phyloP scores from a whole-genome alignment of 2,329 filamentous ascomycete genomes.

The Aureobasidium melanogenum region DNA sequence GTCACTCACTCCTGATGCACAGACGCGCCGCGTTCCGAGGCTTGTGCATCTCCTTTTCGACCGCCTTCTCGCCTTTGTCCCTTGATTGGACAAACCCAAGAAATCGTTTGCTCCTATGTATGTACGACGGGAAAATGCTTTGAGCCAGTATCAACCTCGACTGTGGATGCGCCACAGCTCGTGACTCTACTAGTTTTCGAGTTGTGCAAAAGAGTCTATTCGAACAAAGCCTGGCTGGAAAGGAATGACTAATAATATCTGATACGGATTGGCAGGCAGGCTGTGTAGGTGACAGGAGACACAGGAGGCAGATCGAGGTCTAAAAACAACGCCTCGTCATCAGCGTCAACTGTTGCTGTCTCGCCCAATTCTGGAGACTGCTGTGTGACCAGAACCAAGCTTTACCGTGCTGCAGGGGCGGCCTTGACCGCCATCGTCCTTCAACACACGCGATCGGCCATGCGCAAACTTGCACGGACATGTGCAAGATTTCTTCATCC shows the following conservation, averaged over 20 bases:
- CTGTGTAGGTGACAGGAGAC: background rate
- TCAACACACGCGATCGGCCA: background rate
- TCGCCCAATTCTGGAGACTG: background rate
- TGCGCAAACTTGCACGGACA: constrained; percentile 1
- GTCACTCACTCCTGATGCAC: constrained; percentile 3
- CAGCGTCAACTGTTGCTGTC: background rate
- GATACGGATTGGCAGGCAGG: constrained; percentile 1
- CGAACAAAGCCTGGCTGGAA: background rate
- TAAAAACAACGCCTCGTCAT: background rate
- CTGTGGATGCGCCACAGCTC: background rate
- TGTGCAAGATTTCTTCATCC: background rate
- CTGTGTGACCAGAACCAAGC: constrained; percentile 2
- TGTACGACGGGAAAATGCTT: background rate
- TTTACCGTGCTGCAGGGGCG: constrained; percentile 7
- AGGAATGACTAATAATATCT: background rate
- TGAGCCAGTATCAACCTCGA: background rate
- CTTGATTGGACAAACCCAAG: background rate
- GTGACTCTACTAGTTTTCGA: background rate
- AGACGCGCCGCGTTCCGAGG: constrained; percentile 7
- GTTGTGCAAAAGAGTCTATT: no score
- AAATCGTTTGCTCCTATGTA: background rate
- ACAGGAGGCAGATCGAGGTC: background rate
- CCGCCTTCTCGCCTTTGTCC: background rate
- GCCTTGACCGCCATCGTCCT: constrained; percentile 5
- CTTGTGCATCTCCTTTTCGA: background rate